Conservation (phyloP, 768 basidiomycete genomes). For the Russula earlei region DNA sequence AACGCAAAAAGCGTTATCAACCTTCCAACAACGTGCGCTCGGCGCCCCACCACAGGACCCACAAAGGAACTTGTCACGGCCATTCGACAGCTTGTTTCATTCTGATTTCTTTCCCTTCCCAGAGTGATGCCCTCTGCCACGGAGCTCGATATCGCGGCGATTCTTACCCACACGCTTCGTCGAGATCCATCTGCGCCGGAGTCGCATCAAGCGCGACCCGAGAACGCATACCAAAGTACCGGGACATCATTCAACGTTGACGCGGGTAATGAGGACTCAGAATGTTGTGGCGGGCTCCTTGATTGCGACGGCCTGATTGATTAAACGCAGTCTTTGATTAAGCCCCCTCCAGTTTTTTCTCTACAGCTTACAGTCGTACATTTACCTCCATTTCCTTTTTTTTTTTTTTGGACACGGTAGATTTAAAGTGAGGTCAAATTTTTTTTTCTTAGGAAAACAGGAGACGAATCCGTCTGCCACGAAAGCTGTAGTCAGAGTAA, state of each 20-base stretch:
- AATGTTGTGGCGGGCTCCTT: slow-evolving; percentile 3
- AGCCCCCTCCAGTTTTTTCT: too few species aligned
- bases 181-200: background rate
- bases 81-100: background rate
- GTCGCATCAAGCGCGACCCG: background rate
- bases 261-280: background rate
- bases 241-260: background rate
- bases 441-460: background rate
- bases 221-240: background rate
- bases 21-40: slow-evolving; percentile 4
- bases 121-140: slow-evolving; percentile 5
- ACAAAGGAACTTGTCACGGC: background rate
- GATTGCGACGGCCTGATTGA: slow-evolving; percentile 4
- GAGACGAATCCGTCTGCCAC: background rate
- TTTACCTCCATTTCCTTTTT: too few species aligned
- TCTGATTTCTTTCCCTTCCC: background rate
- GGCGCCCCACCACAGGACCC: background rate
- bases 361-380: too few species aligned
- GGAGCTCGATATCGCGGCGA: slow-evolving; percentile 14
- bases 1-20: slow-evolving; percentile 2
- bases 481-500: background rate
- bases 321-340: background rate
- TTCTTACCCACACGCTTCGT: slow-evolving; percentile 9
- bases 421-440: background rate
- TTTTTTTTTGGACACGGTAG: background rate